These are phyloP conservation scores for Adansonia rubrostipa DNA, from an alignment of 441 rosid genomes.

Conservation along the genomic window DNA sequence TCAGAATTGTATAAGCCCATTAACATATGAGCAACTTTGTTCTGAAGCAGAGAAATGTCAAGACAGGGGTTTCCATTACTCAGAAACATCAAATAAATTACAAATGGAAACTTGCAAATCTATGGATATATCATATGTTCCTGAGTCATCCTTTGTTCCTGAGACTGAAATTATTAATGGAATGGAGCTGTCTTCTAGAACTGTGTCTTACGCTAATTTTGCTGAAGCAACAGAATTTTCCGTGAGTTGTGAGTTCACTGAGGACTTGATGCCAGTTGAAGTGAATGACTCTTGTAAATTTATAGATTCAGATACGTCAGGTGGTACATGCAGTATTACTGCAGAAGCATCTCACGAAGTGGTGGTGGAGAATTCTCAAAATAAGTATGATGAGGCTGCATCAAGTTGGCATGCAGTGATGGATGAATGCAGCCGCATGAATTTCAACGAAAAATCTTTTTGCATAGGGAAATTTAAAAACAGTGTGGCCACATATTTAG, in stretches of 20 bases:
- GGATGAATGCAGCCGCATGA: constrained; percentile 91
- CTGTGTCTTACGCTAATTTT: constrained; percentile 42
- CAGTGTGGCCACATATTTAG: constrained; percentile 40
- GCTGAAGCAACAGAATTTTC: constrained; percentile 55
- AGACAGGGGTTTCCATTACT: constrained; percentile 31
- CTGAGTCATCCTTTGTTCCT: constrained; percentile 86
- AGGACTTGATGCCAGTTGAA: constrained; percentile 37
- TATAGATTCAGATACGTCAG: constrained; percentile 37
- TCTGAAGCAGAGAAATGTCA: constrained; percentile 40
- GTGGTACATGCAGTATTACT: constrained; percentile 38
- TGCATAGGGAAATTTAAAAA: constrained; percentile 34
- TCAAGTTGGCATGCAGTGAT: constrained; percentile 22
- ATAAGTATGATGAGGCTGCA: no score
- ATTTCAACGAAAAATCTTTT: constrained; percentile 47
- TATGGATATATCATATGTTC: constrained; percentile 71
- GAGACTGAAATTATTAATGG: constrained; percentile 68
- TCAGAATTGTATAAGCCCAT: constrained; percentile 38
- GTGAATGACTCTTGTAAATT: constrained; percentile 34
- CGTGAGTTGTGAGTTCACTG: constrained; percentile 43
- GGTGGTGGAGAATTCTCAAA: no score
- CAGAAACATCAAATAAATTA: constrained; percentile 39
- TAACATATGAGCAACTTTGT: constrained; percentile 36
- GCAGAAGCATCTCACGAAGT: constrained; percentile 43
- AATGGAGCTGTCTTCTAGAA: constrained; percentile 48
- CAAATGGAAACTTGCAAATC: constrained; percentile 47